phyloP scores from a whole-genome alignment of 345 rosid genomes.

The Eucalyptus paniculata region DNA sequence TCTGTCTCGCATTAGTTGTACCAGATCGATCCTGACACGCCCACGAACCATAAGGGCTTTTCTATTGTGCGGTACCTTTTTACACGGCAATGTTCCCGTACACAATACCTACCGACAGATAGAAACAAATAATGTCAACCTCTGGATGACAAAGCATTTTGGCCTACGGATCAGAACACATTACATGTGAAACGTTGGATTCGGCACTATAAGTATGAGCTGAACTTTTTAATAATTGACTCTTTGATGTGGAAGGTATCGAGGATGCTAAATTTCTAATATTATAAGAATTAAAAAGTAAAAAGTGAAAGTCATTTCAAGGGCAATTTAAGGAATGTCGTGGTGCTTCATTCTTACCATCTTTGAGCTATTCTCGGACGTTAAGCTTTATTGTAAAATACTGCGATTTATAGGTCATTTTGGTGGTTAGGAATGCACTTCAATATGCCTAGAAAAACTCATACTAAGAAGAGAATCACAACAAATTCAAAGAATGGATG shows the following conservation, averaged over 20 bases:
- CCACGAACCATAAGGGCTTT: not conserved
- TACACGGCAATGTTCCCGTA: not conserved
- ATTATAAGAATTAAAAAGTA: not conserved
- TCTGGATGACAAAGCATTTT: not conserved
- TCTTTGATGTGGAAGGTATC: not conserved
- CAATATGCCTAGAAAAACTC: not conserved
- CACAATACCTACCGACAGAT: not conserved
- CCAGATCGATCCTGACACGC: not conserved
- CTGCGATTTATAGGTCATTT: not conserved
- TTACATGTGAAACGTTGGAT: not conserved
- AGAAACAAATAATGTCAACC: not conserved
- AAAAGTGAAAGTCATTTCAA: not conserved
- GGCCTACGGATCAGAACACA: not conserved
- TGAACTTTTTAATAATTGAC: not conserved
- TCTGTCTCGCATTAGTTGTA: not conserved
- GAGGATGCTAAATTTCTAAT: not conserved
- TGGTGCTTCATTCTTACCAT: not conserved
- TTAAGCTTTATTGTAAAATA: not conserved
- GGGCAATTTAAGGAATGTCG: not conserved
- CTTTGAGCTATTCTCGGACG: not conserved
- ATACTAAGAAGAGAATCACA: not conserved
- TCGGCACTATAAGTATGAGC: not conserved
- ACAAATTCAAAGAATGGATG: not conserved
- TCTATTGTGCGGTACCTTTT: not conserved
- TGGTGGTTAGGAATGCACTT: not conserved